These are phyloP conservation scores for Chaetomium sp. DNA, from an alignment of 2,329 filamentous ascomycete genomes.

Conservation along the genomic window DNA sequence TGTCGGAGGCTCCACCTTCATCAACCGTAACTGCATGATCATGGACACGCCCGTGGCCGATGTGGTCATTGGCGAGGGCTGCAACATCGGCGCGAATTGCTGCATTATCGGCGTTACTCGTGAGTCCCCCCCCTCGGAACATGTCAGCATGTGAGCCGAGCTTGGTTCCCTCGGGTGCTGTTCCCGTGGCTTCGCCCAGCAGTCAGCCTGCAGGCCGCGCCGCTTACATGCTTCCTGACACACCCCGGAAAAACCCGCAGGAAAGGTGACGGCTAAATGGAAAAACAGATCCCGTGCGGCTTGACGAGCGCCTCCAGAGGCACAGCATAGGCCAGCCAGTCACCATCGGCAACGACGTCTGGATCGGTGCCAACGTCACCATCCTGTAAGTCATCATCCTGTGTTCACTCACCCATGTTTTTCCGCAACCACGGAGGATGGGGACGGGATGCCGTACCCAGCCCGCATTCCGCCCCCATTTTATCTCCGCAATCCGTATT, in stretches of 20 bases:
- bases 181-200: constrained; percentile 6
- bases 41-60: constrained; percentile 42
- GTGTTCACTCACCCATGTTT: background rate
- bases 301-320: constrained; percentile 35
- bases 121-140: constrained; percentile 9
- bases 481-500: background rate
- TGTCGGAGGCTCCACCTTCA: constrained; percentile 39
- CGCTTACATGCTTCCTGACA: background rate
- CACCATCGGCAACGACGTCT: constrained; percentile 44
- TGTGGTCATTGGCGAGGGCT: constrained; percentile 40
- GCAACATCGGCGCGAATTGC: constrained; percentile 40
- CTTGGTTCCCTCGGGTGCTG: constrained; percentile 8
- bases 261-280: constrained; percentile 16
- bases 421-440: background rate
- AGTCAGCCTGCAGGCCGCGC: background rate
- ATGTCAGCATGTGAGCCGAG: background rate
- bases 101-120: constrained; percentile 38
- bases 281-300: constrained; percentile 32
- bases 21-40: constrained; percentile 42
- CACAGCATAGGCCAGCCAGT: constrained; percentile 39
- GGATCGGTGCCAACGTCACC: constrained; percentile 44
- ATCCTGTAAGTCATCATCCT: constrained; percentile 38
- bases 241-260: background rate
- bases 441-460: background rate
- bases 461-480: background rate